phyloP scores from a whole-genome alignment of 306 rosid species.

The Sesbania bispinosa region DNA sequence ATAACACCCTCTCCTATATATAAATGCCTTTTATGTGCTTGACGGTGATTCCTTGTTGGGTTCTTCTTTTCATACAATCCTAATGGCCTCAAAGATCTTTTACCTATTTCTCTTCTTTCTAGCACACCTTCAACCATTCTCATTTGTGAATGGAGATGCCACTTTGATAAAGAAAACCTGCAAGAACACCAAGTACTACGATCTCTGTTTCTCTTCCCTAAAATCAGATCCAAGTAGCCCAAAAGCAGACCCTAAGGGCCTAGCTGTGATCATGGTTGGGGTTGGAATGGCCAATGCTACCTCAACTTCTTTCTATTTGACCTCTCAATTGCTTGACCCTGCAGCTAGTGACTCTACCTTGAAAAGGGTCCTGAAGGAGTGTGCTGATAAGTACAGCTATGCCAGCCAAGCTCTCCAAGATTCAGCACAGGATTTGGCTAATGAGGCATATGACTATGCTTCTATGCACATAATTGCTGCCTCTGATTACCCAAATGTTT shows the following conservation, averaged over 20 bases:
- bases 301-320: conserved; percentile 69
- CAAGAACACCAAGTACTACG: conserved; percentile 61
- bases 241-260: conserved; percentile 63
- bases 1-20: no score
- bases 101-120: conserved; percentile 32
- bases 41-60: no score
- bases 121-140: not conserved
- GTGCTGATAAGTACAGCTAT: conserved; percentile 62
- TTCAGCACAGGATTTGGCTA: conserved; percentile 48
- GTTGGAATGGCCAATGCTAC: conserved; percentile 68
- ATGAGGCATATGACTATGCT: conserved; percentile 74
- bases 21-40: no score
- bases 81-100: conserved; percentile 37
- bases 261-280: conserved; percentile 63
- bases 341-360: conserved; percentile 28
- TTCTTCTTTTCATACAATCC: no score
- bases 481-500: conserved; percentile 76
- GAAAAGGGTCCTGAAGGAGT: conserved; percentile 59
- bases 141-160: conserved; percentile 45
- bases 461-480: conserved; percentile 71
- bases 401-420: conserved; percentile 68
- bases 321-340: conserved; percentile 46
- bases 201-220: conserved; percentile 67
- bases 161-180: conserved; percentile 68
- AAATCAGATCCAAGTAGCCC: conserved; percentile 61